Evolutionary conservation across 73 alveolate genomes (phyloP).

Genomic region (Paramecium pentaurelia): DNA sequence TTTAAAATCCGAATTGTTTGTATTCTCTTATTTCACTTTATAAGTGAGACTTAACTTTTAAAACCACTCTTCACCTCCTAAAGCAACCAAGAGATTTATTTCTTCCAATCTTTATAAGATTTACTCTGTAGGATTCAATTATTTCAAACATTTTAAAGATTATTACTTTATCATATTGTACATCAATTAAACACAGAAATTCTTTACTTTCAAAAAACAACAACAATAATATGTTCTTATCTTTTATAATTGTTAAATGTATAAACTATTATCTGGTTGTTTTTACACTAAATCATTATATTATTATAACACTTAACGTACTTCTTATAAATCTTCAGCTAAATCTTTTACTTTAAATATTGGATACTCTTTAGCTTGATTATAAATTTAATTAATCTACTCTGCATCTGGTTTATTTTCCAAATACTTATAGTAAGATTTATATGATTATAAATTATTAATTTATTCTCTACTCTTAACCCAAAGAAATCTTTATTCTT

Average conservation of each 20-base stretch:
- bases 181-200: conserved; percentile 1
- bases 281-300: background rate
- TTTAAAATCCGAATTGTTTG: background rate
- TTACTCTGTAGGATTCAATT: background rate
- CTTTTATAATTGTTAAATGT: background rate
- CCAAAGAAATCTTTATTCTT: background rate
- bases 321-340: background rate
- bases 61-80: conserved; percentile 48
- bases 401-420: conserved; percentile 26
- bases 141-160: background rate
- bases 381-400: background rate
- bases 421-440: background rate
- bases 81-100: background rate
- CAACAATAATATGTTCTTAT: background rate
- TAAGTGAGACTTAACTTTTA: background rate
- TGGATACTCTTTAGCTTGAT: conserved; percentile 5
- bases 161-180: background rate
- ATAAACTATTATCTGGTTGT: background rate
- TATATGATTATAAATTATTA: background rate
- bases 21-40: background rate
- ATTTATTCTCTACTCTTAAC: background rate
- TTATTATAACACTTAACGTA: background rate
- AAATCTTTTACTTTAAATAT: conserved; percentile 9
- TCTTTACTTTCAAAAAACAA: conserved; percentile 2
- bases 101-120: background rate